Percentiles rank a stretch among this genome's conserved stretches.
Conservation (phyloP, 208 protist species). For the Perkinsela sp. region DNA sequence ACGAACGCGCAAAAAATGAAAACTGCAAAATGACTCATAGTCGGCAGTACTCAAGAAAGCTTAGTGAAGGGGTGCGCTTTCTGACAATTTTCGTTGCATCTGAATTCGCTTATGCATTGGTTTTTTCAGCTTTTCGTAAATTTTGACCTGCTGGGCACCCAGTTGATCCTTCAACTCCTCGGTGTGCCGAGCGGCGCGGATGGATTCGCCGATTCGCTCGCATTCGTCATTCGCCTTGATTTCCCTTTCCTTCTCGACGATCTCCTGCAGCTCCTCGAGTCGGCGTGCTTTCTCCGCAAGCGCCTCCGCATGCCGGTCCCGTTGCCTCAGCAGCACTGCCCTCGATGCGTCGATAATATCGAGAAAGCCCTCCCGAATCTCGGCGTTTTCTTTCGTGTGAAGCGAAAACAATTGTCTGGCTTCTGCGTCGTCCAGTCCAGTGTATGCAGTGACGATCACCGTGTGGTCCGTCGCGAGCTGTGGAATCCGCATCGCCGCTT, state of each 20-base stretch:
- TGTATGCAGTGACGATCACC: neutral
- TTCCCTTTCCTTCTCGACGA: neutral
- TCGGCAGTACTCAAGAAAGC: too few relatives aligned
- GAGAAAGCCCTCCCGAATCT: neutral
- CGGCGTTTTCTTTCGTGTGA: neutral
- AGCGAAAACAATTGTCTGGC: neutral
- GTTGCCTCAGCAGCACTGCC: neutral
- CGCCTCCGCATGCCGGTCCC: neutral
- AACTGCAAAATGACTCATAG: too few relatives aligned
- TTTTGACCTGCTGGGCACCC: neutral
- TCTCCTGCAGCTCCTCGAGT: neutral
- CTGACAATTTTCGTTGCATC: neutral
- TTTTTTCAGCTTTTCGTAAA: neutral
- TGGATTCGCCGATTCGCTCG: neutral
- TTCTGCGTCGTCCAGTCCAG: neutral
- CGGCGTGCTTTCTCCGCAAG: neutral
- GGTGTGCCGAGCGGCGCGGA: neutral
- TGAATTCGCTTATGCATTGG: neutral
- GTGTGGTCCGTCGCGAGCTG: neutral
- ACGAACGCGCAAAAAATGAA: too few relatives aligned
- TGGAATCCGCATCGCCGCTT: neutral
- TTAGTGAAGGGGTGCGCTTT: too few relatives aligned
- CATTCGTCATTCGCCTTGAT: neutral
- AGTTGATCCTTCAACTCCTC: neutral
- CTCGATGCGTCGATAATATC: neutral